phyloP scores from a whole-genome alignment of 1,284 basidiomycete species.

The Rhodotorula sp. region DNA sequence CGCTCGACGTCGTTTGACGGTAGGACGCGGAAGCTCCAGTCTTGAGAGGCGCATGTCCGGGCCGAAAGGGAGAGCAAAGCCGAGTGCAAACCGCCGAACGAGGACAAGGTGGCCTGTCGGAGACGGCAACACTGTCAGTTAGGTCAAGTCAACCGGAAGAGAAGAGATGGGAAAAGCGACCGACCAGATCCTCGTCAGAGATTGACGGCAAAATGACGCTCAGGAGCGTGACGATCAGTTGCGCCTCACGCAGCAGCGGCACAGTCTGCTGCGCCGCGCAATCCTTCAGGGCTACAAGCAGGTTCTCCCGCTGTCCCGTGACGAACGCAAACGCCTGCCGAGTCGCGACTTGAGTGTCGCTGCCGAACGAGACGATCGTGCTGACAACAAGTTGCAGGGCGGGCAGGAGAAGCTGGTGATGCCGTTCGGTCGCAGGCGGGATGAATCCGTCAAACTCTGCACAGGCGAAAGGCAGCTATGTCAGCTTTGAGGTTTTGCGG shows the following conservation, averaged over 20 bases:
- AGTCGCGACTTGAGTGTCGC: conserved; percentile 54
- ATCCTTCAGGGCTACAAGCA: conserved; percentile 72
- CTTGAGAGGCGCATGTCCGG: conserved; percentile 64
- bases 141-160: not conserved
- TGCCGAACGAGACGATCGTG: conserved; percentile 59
- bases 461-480: not conserved
- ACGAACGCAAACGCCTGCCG: conserved; percentile 74
- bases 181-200: conserved; percentile 71
- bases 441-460: conserved; percentile 79
- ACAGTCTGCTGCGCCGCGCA: conserved; percentile 64
- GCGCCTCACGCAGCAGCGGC: conserved; percentile 68
- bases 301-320: conserved; percentile 71
- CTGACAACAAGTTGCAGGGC: conserved; percentile 74
- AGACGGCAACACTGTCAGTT: not conserved
- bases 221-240: conserved; percentile 70
- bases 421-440: conserved; percentile 79
- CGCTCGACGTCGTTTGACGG: conserved; percentile 71
- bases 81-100: conserved; percentile 78
- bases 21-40: conserved; percentile 61
- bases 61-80: conserved; percentile 75
- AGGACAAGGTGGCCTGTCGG: conserved; percentile 59
- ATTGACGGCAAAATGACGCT: conserved; percentile 64
- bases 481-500: not conserved
- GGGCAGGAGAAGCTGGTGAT: conserved; percentile 83
- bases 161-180: conserved; percentile 44